Evolutionary conservation across 78 protist species (phyloP), one percentile per base, ranked within the genome.

Genomic region (Acrasis kona): DNA sequence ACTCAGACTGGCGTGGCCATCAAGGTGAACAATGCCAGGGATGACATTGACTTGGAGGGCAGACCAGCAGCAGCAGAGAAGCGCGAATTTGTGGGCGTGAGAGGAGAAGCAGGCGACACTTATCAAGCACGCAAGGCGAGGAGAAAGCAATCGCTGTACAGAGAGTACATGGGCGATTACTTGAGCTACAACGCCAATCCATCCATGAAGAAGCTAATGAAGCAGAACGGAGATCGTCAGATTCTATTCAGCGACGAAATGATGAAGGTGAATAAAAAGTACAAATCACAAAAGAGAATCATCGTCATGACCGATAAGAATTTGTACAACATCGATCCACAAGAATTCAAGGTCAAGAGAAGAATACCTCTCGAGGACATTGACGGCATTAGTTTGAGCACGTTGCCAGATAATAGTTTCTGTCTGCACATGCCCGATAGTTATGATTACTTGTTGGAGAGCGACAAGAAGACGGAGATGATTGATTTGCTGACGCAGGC

Each of bases 371-470:
- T 87, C 10, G 28, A 35, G 5, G 65, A 35, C n/a, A 4, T 87
- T 1, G 79, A 87, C 28, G 40, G 83, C 10, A 6, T 50, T 50
- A n/a, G 34, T 50, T 19, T 85, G 78, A 68, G 81, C 70, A 70
- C 76, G 3, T 42, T 82, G 9, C 83, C 88, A 29, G 93, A 89
- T 72, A 85, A 85, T 78, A 82, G 82, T 58, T 85, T 90, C 40
- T 38, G 79, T 2, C 39, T 90, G 30, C 87, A 84, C 69, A 88
- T 90, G 5, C 74, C 84, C 4, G 50, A 70, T 9, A 89, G 85
- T 72, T 90, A 90, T 74, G 94, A 90, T 57, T 90, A 90, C 57
- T 84, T 90, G 6, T 30, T 90, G 31, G 80, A 83, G 42, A 82
- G 89, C 68, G 65, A 79, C 39, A 82, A 85, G 41, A 89, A 89